Percentiles rank a stretch among this genome's conserved stretches.
Evolutionary conservation across 2,329 filamentous ascomycete genomes (phyloP).

Genomic region (Ceratocystis diversiconidia): DNA sequence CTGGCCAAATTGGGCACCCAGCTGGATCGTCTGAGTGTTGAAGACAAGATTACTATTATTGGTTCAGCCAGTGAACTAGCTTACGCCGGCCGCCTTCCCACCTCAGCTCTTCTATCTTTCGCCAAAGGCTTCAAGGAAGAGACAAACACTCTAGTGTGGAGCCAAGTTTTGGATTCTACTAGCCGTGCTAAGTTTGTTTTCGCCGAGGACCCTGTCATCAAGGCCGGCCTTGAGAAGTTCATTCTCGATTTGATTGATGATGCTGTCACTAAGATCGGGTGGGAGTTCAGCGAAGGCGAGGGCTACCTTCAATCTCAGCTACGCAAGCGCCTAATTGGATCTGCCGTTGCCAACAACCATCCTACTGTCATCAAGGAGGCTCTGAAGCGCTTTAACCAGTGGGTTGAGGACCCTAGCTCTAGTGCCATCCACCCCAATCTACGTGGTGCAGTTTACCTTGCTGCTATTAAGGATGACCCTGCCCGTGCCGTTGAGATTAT

Average conservation of each 20-base stretch:
- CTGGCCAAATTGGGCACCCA: slow-evolving; percentile 67
- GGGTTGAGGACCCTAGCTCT: slow-evolving; percentile 52
- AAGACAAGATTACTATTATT: slow-evolving; percentile 87
- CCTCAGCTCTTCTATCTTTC: slow-evolving; percentile 67
- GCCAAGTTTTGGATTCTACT: slow-evolving; percentile 65
- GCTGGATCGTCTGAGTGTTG: slow-evolving; percentile 59
- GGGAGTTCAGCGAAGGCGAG: slow-evolving; percentile 66
- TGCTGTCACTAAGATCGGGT: slow-evolving; percentile 67
- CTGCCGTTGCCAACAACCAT: slow-evolving; percentile 64
- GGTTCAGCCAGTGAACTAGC: slow-evolving; percentile 83
- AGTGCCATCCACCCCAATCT: slow-evolving; percentile 67
- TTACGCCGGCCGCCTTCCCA: slow-evolving; percentile 71
- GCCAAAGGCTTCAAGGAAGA: slow-evolving; percentile 73
- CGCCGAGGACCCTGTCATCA: slow-evolving; percentile 56
- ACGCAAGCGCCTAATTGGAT: slow-evolving; percentile 63
- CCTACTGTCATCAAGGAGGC: slow-evolving; percentile 61
- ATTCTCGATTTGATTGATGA: slow-evolving; percentile 60
- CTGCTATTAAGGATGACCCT: slow-evolving; percentile 57
- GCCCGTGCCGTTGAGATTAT: slow-evolving; percentile 56
- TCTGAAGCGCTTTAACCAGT: slow-evolving; percentile 65
- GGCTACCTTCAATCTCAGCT: slow-evolving; percentile 71
- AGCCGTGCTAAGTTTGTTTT: slow-evolving; percentile 73
- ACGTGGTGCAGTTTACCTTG: slow-evolving; percentile 64
- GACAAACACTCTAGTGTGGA: slow-evolving; percentile 77
- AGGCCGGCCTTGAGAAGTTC: slow-evolving; percentile 62